Conservation (phyloP, 2,329 filamentous ascomycete species). For the Fusarium illudens region DNA sequence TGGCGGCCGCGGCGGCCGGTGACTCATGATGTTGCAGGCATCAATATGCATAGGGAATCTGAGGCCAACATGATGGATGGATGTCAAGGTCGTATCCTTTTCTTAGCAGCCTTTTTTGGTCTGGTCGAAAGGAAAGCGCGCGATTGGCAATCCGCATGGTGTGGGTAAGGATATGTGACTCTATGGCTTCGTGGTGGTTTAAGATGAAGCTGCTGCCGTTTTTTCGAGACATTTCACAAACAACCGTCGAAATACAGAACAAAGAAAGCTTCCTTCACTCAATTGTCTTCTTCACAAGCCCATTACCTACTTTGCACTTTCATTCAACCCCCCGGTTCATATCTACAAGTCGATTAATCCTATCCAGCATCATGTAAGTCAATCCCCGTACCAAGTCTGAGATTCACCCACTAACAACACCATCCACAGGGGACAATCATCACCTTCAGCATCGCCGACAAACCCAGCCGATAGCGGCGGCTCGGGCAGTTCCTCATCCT, state of each 20-base stretch:
- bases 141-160: slow-evolving; percentile 1
- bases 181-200: slow-evolving; percentile 14
- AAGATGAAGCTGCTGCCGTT: slow-evolving; percentile 15
- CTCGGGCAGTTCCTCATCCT: not conserved
- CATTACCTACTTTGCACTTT: not conserved
- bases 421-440: slow-evolving; percentile 26
- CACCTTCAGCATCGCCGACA: not conserved
- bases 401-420: slow-evolving; percentile 13
- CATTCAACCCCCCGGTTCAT: not conserved
- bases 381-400: not conserved
- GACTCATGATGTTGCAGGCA: slow-evolving; percentile 31
- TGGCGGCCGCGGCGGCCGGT: too few species aligned
- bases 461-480: not conserved
- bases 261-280: not conserved
- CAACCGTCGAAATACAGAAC: not conserved
- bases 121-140: not conserved
- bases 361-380: slow-evolving; percentile 30
- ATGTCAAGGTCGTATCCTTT: not conserved
- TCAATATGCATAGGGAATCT: not conserved
- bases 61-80: not conserved
- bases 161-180: not conserved
- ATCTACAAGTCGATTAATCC: not conserved
- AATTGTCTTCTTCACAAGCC: not conserved
- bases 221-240: slow-evolving; percentile 1
- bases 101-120: slow-evolving; percentile 1